Conservation (phyloP, 495 filamentous ascomycete species). For the Letharia lupina region DNA sequence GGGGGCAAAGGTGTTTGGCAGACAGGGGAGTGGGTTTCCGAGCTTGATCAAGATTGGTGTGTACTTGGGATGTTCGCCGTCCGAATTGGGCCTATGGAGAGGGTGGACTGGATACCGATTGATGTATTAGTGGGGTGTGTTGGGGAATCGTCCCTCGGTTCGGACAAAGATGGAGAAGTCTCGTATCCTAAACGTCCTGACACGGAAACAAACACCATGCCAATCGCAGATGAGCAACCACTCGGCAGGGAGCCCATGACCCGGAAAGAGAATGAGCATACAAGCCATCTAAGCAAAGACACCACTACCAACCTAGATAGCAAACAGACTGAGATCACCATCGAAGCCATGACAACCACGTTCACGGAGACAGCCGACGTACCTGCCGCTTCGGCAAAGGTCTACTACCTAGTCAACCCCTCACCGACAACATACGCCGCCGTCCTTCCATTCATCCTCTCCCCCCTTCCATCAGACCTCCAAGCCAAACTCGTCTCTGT, state of each 20-base stretch:
- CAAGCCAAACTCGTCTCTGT: background rate
- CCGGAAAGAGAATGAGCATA: too few species aligned
- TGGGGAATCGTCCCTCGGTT: constrained; percentile 24
- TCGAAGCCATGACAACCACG: too few species aligned
- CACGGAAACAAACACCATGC: too few species aligned
- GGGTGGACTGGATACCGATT: constrained; percentile 36
- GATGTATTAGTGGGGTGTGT: constrained; percentile 35
- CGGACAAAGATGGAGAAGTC: background rate
- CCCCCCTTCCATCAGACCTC: background rate
- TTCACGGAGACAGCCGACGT: too few species aligned
- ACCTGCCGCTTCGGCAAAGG: too few species aligned
- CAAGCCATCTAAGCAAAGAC: too few species aligned
- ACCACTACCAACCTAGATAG: too few species aligned
- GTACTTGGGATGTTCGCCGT: constrained; percentile 33
- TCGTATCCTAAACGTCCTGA: too few species aligned
- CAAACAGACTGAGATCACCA: too few species aligned
- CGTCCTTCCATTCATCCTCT: background rate
- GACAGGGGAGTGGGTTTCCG: constrained; percentile 48
- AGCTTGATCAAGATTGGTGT: constrained; percentile 35
- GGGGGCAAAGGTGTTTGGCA: constrained; percentile 34
- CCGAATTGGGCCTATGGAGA: constrained; percentile 32
- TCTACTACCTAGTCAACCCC: constrained; percentile 3
- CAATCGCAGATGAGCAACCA: too few species aligned
- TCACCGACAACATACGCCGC: background rate
- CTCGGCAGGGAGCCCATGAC: too few species aligned